These are phyloP conservation scores for Nigrospora oryzae DNA, from an alignment of 2,329 filamentous ascomycete species.

Conservation along the genomic window DNA sequence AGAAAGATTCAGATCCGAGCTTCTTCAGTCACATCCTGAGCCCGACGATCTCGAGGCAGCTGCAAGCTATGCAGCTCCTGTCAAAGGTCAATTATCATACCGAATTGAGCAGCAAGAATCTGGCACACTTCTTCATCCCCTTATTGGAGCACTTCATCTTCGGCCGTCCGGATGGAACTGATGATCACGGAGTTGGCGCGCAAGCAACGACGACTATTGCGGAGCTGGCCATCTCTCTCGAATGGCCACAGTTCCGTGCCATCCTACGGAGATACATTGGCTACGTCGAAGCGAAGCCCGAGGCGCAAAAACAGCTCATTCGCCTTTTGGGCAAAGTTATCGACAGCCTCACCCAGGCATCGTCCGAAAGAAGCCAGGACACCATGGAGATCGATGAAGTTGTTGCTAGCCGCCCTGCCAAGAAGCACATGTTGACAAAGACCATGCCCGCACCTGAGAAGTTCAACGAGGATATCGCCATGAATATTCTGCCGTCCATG, in stretches of 20 bases:
- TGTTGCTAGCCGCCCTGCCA: constrained; percentile 9
- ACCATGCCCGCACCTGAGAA: constrained; percentile 62
- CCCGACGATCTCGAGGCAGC: constrained; percentile 77
- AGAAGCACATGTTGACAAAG: constrained; percentile 41
- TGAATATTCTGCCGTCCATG: constrained; percentile 70
- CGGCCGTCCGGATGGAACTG: constrained; percentile 60
- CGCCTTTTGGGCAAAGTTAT: constrained; percentile 73
- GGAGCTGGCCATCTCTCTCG: constrained; percentile 63
- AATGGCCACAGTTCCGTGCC: constrained; percentile 85
- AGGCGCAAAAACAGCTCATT: constrained; percentile 79
- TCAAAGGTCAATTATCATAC: constrained; percentile 57
- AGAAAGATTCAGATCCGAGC: constrained; percentile 56
- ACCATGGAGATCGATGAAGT: constrained; percentile 33
- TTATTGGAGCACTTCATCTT: constrained; percentile 93
- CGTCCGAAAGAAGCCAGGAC: constrained; percentile 25
- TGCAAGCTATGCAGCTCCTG: constrained; percentile 74
- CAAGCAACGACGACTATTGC: constrained; percentile 80
- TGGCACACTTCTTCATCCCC: constrained; percentile 82
- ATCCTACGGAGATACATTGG: constrained; percentile 76
- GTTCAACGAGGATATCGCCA: constrained; percentile 62
- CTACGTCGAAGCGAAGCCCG: constrained; percentile 72
- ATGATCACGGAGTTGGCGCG: constrained; percentile 79
- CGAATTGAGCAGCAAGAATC: constrained; percentile 65
- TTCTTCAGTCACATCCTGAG: constrained; percentile 93
- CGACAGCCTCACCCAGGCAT: constrained; percentile 60